Percentiles rank a stretch among this genome's conserved stretches.
phyloP scores from a whole-genome alignment of 176 grass and related monocot genomes.

The Carex myosuroides region DNA sequence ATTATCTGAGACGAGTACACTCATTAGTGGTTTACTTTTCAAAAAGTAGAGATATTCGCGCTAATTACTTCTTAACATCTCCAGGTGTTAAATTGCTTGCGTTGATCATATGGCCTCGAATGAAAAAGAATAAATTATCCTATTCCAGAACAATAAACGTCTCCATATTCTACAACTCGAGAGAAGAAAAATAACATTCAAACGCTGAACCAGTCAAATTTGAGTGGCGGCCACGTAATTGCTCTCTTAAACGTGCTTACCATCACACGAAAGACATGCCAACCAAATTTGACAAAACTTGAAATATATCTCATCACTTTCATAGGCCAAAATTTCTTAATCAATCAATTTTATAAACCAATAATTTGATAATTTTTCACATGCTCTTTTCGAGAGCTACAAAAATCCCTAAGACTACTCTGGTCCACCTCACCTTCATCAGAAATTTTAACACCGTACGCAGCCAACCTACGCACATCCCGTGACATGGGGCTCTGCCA shows the following conservation, averaged over 20 bases:
- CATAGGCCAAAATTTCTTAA: not conserved
- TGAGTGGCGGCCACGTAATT: not conserved
- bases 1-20: not conserved
- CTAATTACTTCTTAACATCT: not conserved
- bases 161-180: not conserved
- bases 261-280: conserved; percentile 2
- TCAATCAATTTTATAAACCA: not conserved
- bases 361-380: conserved; percentile 54
- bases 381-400: conserved; percentile 53
- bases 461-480: conserved; percentile 39
- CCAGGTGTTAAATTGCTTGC: not conserved
- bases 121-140: not conserved
- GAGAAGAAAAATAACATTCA: not conserved
- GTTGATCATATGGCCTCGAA: not conserved
- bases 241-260: conserved; percentile 6
- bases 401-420: conserved; percentile 31
- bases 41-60: not conserved
- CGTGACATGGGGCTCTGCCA: conserved; percentile 65
- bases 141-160: not conserved
- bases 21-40: not conserved
- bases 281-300: conserved; percentile 8
- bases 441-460: conserved; percentile 40
- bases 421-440: conserved; percentile 39
- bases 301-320: not conserved
- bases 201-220: not conserved